phyloP scores from a whole-genome alignment of 306 rosid genomes.

The Quercus engelmannii region DNA sequence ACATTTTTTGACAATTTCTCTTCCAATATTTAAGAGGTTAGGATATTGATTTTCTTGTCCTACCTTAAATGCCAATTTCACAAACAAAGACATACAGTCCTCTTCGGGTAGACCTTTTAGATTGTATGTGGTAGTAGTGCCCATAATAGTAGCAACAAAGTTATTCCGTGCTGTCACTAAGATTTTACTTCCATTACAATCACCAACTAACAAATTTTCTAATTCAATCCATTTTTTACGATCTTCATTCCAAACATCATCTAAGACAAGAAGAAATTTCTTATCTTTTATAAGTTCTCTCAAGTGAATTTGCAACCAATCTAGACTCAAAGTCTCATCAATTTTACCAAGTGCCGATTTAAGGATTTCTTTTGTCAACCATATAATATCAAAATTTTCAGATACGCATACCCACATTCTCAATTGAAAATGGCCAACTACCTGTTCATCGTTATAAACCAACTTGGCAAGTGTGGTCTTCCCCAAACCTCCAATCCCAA shows the following conservation, averaged over 20 bases:
- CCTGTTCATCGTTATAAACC: fast-evolving
- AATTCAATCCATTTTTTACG: fast-evolving
- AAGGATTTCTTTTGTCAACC: too few species aligned
- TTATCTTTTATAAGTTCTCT: fast-evolving
- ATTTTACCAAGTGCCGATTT: fast-evolving
- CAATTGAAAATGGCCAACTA: fast-evolving
- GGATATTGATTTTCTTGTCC: too few species aligned
- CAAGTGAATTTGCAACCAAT: fast-evolving
- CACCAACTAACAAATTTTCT: fast-evolving
- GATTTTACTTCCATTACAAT: fast-evolving
- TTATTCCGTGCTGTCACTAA: fast-evolving
- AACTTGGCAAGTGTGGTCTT: too few species aligned
- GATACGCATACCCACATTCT: fast-evolving
- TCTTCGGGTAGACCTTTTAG: too few species aligned
- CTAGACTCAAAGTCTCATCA: fast-evolving
- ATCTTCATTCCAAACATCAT: fast-evolving
- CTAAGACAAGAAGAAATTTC: too few species aligned
- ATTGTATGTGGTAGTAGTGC: too few species aligned
- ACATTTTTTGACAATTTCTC: too few species aligned
- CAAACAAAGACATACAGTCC: too few species aligned
- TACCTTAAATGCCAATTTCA: too few species aligned
- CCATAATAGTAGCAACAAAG: too few species aligned
- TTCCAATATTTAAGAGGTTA: too few species aligned
- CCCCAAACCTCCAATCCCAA: too few species aligned
- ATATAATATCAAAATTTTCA: fast-evolving